Evolutionary conservation across 768 basidiomycete genomes (phyloP), one percentile per base, ranked within the genome.

Genomic region (Clathrus columnatus): DNA sequence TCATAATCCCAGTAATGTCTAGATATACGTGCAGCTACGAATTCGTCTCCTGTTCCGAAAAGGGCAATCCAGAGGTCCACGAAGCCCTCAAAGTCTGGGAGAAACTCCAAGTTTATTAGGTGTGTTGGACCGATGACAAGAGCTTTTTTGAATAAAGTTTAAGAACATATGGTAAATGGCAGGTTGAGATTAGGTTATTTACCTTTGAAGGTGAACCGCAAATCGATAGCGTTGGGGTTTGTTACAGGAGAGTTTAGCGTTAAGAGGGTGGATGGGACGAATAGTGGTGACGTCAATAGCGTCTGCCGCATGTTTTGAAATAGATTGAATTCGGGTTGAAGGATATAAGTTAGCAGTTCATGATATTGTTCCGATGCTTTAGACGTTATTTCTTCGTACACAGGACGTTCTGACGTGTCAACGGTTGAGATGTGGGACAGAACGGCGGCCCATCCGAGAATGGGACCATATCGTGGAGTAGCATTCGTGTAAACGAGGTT

Each of bases 141-240:
- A 41, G 90, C 91, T 94, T 57, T 7, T 32, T 16, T 6, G 48
- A 32, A 47, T 30, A 21, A 30, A 36, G 36, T 21, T 56, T 43
- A 29, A 50, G 62, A 11, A 64, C 23, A n/a, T 16, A 30, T 30
- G 24, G 57, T 10, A 27, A 62, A 46, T 30, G 56, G 48, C 20
- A 48, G 49, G 51, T 52, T 54, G 16, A 60, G 28, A 5, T 44
- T 53, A 32, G 11, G 43, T 2, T 4, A 65, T 73, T 29, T 44
- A 90, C 91, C 88, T 80, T 93, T 95, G 51, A 92, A 61, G 14
- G 92, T 84, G 5, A 88, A 87, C 29, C 91, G 81, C 64, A 81
- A 89, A 0, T 85, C 85, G 23, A 87, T 78, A 0, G 84, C 81
- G 62, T 93, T 91, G 0, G 85, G 81, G 61, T 87, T 85, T 8